Percentiles rank a stretch among this genome's conserved stretches.
These are phyloP conservation scores for Miscanthus sacchariflorus DNA, from an alignment of 202 grass and related monocot genomes.

Conservation along the genomic window DNA sequence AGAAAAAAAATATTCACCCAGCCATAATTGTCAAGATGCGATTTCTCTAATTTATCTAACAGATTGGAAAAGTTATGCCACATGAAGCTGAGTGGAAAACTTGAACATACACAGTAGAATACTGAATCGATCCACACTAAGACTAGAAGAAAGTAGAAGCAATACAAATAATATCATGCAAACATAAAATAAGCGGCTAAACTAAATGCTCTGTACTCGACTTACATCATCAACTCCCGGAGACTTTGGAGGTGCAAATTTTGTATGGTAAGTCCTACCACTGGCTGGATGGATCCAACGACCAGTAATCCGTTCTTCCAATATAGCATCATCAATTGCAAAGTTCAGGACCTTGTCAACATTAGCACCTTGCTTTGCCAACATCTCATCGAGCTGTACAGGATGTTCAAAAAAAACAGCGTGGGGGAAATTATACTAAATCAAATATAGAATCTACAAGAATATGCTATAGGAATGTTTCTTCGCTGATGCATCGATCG, in stretches of 20 bases:
- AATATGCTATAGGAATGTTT: background rate
- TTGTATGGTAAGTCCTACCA: constrained; percentile 83
- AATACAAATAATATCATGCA: background rate
- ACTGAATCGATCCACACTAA: background rate
- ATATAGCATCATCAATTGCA: constrained; percentile 73
- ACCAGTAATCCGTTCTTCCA: constrained; percentile 90
- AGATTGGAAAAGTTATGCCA: background rate
- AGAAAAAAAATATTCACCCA: background rate
- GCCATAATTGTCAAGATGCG: background rate
- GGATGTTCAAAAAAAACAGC: background rate
- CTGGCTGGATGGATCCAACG: constrained; percentile 78
- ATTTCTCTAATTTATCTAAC: background rate
- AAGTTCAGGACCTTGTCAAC: constrained; percentile 85
- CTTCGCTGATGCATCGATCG: background rate
- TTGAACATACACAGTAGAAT: background rate
- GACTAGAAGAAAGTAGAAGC: background rate
- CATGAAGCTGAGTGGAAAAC: constrained; percentile 13
- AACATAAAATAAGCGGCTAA: constrained; percentile 8
- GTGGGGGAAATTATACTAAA: background rate
- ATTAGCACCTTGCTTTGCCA: constrained; percentile 63
- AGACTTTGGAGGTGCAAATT: constrained; percentile 73
- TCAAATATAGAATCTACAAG: constrained; percentile 20
- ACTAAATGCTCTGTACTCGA: background rate
- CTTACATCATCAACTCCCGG: constrained; percentile 84
- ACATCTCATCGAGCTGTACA: constrained; percentile 90